Conservation (phyloP, 2,329 filamentous ascomycete species). For the Cercospora sojina region DNA sequence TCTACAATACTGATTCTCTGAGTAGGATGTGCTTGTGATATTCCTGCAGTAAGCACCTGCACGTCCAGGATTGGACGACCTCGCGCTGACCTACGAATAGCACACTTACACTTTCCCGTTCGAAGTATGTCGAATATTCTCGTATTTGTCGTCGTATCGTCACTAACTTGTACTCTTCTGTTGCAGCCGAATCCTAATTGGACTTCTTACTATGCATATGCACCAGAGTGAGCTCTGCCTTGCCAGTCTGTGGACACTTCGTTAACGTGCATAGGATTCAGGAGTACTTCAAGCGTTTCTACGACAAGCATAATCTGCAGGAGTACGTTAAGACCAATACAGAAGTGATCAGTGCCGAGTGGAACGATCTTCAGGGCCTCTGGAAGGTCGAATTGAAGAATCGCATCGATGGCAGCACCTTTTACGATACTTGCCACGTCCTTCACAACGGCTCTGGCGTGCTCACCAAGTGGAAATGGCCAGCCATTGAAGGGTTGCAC, state of each 20-base stretch:
- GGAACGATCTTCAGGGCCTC: conserved; percentile 29
- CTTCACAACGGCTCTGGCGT: conserved; percentile 52
- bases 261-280: conserved; percentile 31
- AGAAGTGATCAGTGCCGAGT: conserved; percentile 22
- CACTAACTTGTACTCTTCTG: too few species aligned
- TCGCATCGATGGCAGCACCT: conserved; percentile 48
- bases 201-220: conserved; percentile 39
- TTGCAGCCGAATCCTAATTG: conserved; percentile 20
- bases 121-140: too few species aligned
- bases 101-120: conserved; percentile 38
- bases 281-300: conserved; percentile 42
- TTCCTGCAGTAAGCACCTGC: conserved; percentile 23
- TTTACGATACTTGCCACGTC: conserved; percentile 47
- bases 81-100: background rate
- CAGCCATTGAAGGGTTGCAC: conserved; percentile 52
- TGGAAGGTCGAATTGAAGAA: conserved; percentile 36
- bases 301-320: conserved; percentile 42
- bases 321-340: conserved; percentile 38
- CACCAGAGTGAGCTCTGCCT: conserved; percentile 31
- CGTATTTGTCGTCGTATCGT: too few species aligned
- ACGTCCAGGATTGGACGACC: background rate
- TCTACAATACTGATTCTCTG: background rate
- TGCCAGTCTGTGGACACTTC: background rate
- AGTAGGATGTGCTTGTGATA: conserved; percentile 39
- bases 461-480: conserved; percentile 54